Conservation (phyloP, 768 basidiomycete genomes). For the Psilocybe sp. region DNA sequence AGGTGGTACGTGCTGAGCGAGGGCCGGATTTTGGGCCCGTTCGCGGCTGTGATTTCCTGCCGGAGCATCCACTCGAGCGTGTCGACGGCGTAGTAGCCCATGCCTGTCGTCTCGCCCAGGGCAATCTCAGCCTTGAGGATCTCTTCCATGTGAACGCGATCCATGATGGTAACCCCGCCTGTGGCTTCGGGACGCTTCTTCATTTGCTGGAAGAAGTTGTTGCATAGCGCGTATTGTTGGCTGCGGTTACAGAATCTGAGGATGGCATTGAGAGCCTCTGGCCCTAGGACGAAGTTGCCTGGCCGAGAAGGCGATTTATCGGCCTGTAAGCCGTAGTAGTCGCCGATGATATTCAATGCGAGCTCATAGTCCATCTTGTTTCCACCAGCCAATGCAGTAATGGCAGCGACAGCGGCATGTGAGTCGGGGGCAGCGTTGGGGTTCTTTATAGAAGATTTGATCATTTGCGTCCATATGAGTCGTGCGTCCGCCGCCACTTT, state of each 20-base stretch:
- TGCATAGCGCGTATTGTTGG: constrained; percentile 42
- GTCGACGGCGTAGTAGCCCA: constrained; percentile 50
- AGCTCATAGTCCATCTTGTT: constrained; percentile 57
- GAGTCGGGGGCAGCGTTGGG: constrained; percentile 51
- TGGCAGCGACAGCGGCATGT: constrained; percentile 46
- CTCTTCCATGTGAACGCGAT: constrained; percentile 56
- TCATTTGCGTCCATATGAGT: constrained; percentile 66
- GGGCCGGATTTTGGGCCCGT: constrained; percentile 45
- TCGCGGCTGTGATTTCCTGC: constrained; percentile 43
- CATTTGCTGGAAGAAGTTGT: constrained; percentile 59
- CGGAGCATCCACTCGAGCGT: constrained; percentile 69
- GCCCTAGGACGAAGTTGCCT: constrained; percentile 38
- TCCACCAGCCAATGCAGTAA: constrained; percentile 57
- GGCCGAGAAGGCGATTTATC: constrained; percentile 35
- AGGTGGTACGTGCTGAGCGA: constrained; percentile 55
- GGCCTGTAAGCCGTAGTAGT: constrained; percentile 61
- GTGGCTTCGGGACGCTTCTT: constrained; percentile 41
- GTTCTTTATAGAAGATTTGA: constrained; percentile 46
- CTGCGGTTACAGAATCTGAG: constrained; percentile 54
- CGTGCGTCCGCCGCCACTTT: constrained; percentile 65
- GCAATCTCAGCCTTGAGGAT: constrained; percentile 55
- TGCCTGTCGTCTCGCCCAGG: constrained; percentile 29
- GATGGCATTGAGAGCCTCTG: constrained; percentile 48
- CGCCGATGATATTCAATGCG: constrained; percentile 59
- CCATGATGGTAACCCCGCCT: constrained; percentile 40